A percentile compares a stretch with the other conserved stretches of the same genome.
Conservation (phyloP, 306 rosid genomes). For the Senna siamea region DNA sequence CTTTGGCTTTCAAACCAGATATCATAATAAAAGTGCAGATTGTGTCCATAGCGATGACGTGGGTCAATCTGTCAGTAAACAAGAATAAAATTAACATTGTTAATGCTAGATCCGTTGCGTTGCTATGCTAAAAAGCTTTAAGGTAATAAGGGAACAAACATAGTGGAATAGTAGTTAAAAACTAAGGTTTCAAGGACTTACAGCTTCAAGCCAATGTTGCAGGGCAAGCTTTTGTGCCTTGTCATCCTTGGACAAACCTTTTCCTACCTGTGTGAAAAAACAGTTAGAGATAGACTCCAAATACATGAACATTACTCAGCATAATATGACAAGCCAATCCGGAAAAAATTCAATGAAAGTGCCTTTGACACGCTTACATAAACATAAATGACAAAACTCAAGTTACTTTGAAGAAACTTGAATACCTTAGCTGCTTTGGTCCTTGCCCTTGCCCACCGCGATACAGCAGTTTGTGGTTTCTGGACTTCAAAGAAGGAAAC, state of each 20-base stretch:
- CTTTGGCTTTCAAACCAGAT: conserved; percentile 84
- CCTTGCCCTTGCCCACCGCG: conserved; percentile 81
- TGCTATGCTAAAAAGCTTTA: background rate
- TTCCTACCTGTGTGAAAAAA: conserved; percentile 57
- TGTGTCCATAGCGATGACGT: conserved; percentile 96
- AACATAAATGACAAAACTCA: background rate
- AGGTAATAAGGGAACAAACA: background rate
- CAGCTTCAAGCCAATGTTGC: conserved; percentile 92
- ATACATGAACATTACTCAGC: background rate
- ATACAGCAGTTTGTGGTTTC: conserved; percentile 69
- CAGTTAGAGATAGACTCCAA: conserved; percentile 20
- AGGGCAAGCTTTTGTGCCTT: conserved; percentile 83
- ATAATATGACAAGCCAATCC: background rate
- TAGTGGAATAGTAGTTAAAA: background rate
- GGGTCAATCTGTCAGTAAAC: conserved; percentile 73
- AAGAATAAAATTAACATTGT: background rate
- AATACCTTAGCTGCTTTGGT: conserved; percentile 75
- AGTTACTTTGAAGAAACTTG: background rate
- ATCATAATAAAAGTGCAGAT: conserved; percentile 82
- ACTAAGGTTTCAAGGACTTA: conserved; percentile 42
- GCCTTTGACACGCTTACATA: too few species aligned
- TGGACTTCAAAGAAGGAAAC: conserved; percentile 64
- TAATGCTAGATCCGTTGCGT: background rate
- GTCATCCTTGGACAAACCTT: conserved; percentile 80
- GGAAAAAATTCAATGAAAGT: background rate